phyloP scores from a whole-genome alignment of 768 basidiomycete genomes.

The Podaxis sp. region DNA sequence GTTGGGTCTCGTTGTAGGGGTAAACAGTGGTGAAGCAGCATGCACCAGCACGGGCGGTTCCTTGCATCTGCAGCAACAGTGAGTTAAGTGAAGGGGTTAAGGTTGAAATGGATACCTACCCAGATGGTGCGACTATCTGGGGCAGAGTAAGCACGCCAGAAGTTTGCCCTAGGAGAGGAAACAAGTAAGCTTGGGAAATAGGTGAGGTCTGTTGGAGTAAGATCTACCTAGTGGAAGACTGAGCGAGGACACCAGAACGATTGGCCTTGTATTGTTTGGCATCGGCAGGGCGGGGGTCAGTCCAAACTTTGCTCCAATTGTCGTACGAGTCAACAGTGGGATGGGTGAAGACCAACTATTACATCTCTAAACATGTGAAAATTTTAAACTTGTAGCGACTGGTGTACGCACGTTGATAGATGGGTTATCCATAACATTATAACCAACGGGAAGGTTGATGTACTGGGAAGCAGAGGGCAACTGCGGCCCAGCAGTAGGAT shows the following conservation, averaged over 20 bases:
- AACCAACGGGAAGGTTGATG: conserved; percentile 61
- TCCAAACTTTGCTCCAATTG: conserved; percentile 63
- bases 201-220: not conserved
- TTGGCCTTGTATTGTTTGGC: conserved; percentile 49
- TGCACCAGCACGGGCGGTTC: conserved; percentile 61
- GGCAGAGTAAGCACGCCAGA: conserved; percentile 55
- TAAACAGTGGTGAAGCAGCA: conserved; percentile 46
- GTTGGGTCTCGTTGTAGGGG: conserved; percentile 52
- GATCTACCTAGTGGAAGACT: conserved; percentile 50
- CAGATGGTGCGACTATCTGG: conserved; percentile 47
- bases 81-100: not conserved
- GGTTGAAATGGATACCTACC: conserved; percentile 26
- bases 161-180: conserved; percentile 42
- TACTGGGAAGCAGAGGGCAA: conserved; percentile 48
- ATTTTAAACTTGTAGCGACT: too few relatives aligned
- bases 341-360: conserved; percentile 60
- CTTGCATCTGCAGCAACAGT: conserved; percentile 44
- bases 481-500: conserved; percentile 42
- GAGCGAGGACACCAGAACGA: conserved; percentile 55
- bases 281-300: conserved; percentile 51
- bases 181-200: not conserved
- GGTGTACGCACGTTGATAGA: conserved; percentile 50
- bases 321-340: conserved; percentile 61
- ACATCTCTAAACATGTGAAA: not conserved
- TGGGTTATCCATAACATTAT: conserved; percentile 55